phyloP scores from a whole-genome alignment of 306 rosid species.

The Cucumis sativus region Cucumber_9930_V3 NC_026660.2:9374001-9374500 shows the following conservation, averaged over 20 bases:
- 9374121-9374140: background rate
- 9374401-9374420: background rate
- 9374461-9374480: background rate
- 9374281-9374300: slow-evolving; percentile 51
- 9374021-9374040: background rate
- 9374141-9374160: slow-evolving; percentile 25
- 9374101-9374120: background rate
- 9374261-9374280: slow-evolving; percentile 63
- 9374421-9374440: background rate
- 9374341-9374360: slow-evolving; percentile 87
- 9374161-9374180: slow-evolving; percentile 87
- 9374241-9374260: slow-evolving; percentile 59
- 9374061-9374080: background rate
- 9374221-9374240: slow-evolving; percentile 57
- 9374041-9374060: background rate
- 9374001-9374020: background rate
- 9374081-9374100: background rate
- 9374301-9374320: slow-evolving; percentile 64
- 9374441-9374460: background rate
- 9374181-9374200: slow-evolving; percentile 73
- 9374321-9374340: slow-evolving; percentile 55
- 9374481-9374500: slow-evolving; percentile 1
- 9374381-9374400: slow-evolving; percentile 32
- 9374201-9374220: slow-evolving; percentile 94
- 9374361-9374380: slow-evolving; percentile 75